Base-by-base conservation (phyloP, 495 filamentous ascomycete species). In the Haplographium delicatum region DNA sequence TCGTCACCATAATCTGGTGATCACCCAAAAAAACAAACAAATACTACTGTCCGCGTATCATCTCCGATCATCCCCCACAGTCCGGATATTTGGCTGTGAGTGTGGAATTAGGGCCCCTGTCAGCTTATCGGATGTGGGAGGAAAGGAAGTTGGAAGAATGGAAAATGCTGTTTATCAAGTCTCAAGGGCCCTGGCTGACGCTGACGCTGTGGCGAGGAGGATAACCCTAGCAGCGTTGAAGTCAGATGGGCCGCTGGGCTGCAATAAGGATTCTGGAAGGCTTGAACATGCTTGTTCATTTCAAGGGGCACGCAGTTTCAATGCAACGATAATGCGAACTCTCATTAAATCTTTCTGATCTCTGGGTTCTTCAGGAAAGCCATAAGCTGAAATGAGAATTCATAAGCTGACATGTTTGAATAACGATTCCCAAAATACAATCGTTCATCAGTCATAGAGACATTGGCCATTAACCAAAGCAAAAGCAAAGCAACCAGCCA, bases 391-490 rank as follows among this genome's bases (percentile, higher is more conserved):
- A n/a, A n/a, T n/a, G n/a, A n/a, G n/a, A n/a, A n/a, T n/a, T n/a
- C n/a, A n/a, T n/a, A n/a, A 20, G 28, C 15, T 38, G 23, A 25
- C 19, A 47, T 31, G 22, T 47, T 42, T 50, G 34, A 33, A 50
- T n/a, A n/a, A n/a, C n/a, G n/a, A n/a, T n/a, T n/a, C n/a, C n/a
- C n/a, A n/a, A n/a, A n/a, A n/a, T n/a, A n/a, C n/a, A n/a, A n/a
- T n/a, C 47, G 16, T 30, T 47, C 54, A 25, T 44, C 56, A 51
- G 47, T 47, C 50, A 34, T 53, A 25, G 45, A 45, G 34, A 50
- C 24, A 46, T 37, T 35, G 48, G 45, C 47, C 22, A 11, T 27
- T 20, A 54, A 33, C 24, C 41, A 51, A 59, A 60, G 48, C 38
- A 47, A 48, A 48, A 24, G 42, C 28, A 55, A 48, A 22, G 42